Evolutionary conservation across 805 yeast species (phyloP), one percentile per base, ranked within the genome.

Genomic region (Nakazawaea wyomingensis): DNA sequence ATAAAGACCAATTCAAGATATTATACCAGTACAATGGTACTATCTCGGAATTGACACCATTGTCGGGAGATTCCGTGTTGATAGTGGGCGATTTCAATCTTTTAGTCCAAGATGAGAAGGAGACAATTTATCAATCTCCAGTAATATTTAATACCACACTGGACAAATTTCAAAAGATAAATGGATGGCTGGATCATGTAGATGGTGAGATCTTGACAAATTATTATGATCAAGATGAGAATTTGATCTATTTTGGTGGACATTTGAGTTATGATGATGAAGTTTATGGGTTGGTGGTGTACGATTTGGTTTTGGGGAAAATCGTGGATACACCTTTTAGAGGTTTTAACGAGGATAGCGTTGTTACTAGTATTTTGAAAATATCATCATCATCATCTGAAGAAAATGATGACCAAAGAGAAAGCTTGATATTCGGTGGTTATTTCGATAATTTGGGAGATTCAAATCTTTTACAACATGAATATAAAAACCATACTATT

Each of bases 381-480:
- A 55, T 77, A 3, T 53, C 57, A 32, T 70, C 68, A 30, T 53
- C n/a, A n/a, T n/a, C n/a, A n/a, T n/a, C n/a, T n/a, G n/a, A n/a
- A n/a, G n/a, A n/a, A n/a, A n/a, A 61, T 9, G 56, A 60, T 31
- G 61, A 62, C 31, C 61, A 57, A 34, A 67, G 68, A 30, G 55
- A 62, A 32, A 79, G 75, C 30, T 68, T 93, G 6, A 57, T 93
- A 10, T 91, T 89, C 64, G 91, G 93, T 1, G 99, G 99, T 10
- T 47, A 63, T 3, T 89, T 93, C 56, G 54, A 66, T 44, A 74
- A 82, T 8, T 63, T 88, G 34, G 87, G 86, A 6, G 62, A 79
- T 43, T 53, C 59, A 4, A 62, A 68, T 26, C 64, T 75, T 33
- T 66, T 74, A 31, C 43, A 44, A 18, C 70, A 65, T 49, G 69